These are phyloP conservation scores for Boehmeria nivea DNA, from an alignment of 306 rosid genomes.

Conservation along the genomic window DNA sequence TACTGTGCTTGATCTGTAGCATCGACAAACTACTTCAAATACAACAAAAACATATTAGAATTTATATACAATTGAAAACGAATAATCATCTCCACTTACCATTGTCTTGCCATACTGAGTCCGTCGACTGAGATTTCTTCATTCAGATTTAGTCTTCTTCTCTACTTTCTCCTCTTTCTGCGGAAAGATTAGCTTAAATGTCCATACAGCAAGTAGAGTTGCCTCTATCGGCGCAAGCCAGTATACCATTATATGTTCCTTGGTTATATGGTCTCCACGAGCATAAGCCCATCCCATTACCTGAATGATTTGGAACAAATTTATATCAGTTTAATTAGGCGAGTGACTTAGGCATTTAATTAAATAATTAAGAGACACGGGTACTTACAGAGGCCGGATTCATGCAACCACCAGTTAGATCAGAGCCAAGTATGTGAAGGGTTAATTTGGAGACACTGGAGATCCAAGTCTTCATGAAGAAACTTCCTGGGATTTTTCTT, in stretches of 20 bases:
- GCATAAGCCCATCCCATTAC: conserved; percentile 98
- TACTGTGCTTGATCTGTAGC: too few species aligned
- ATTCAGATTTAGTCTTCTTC: conserved; percentile 63
- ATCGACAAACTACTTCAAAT: too few species aligned
- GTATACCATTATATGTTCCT: conserved; percentile 80
- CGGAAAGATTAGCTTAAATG: conserved; percentile 49
- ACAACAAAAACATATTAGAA: too few species aligned
- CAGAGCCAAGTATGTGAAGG: conserved; percentile 80
- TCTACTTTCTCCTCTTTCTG: conserved; percentile 35
- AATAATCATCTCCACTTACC: too few species aligned
- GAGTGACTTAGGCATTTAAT: too few species aligned
- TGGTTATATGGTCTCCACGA: conserved; percentile 74
- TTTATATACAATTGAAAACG: too few species aligned
- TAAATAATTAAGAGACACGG: too few species aligned
- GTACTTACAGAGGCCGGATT: conserved; percentile 90
- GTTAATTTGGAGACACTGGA: conserved; percentile 77
- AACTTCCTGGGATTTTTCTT: conserved; percentile 47
- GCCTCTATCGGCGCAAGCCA: conserved; percentile 96
- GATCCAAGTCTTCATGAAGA: conserved; percentile 94
- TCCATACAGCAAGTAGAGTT: conserved; percentile 74
- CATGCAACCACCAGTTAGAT: conserved; percentile 92
- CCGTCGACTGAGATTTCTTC: conserved; percentile 21
- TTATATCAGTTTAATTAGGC: not conserved
- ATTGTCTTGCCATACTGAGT: too few species aligned
- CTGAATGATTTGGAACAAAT: conserved; percentile 28